Evolutionary conservation across 2,329 filamentous ascomycete genomes (phyloP).

Genomic region (Scytalidium lignicola): DNA sequence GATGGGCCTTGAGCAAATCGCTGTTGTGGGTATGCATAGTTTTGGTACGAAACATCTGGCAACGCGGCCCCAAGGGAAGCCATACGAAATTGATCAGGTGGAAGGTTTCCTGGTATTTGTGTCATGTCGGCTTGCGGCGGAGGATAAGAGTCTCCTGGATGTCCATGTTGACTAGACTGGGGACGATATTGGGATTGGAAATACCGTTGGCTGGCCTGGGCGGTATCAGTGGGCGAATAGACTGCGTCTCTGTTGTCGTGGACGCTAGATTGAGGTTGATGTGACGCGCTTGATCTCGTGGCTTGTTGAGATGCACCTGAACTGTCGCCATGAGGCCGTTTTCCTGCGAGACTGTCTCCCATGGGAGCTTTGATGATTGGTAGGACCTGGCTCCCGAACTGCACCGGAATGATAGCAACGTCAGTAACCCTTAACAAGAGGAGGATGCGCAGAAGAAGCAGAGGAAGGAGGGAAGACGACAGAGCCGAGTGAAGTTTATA

Average conservation of each 20-base stretch:
- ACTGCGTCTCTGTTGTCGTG: neutral
- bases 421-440: constrained; percentile 12
- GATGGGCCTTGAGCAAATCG: constrained; percentile 14
- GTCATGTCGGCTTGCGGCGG: constrained; percentile 5
- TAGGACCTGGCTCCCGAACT: constrained; percentile 13
- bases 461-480: neutral
- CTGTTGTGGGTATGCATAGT: constrained; percentile 14
- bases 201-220: neutral
- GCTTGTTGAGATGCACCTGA: constrained; percentile 4
- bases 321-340: constrained; percentile 9
- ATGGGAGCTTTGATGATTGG: constrained; percentile 12
- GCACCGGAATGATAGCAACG: constrained; percentile 13
- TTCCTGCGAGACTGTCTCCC: constrained; percentile 14
- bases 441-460: neutral
- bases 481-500: too few relatives aligned
- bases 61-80: constrained; percentile 17
- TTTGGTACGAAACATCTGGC: constrained; percentile 21
- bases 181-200: neutral
- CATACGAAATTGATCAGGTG: constrained; percentile 20
- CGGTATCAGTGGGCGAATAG: neutral
- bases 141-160: neutral
- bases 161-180: neutral
- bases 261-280: neutral
- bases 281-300: neutral
- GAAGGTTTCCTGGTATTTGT: neutral